Conservation (phyloP, 139 green algal genomes). For the Chlamydomonas schloesseri region DNA sequence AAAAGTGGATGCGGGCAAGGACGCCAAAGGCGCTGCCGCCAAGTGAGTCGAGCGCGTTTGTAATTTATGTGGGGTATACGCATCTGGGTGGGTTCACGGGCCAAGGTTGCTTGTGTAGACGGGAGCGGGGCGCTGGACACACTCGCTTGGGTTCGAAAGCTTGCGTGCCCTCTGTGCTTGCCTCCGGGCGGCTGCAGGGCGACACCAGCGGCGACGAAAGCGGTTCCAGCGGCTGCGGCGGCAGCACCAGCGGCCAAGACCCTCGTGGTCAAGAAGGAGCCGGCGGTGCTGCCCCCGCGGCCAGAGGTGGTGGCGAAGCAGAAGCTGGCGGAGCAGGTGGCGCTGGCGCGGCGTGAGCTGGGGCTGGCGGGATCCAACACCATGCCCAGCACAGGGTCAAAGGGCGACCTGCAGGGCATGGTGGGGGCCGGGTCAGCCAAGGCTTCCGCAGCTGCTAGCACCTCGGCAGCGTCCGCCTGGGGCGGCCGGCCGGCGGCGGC, state of each 20-base stretch:
- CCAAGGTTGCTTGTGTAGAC: no score
- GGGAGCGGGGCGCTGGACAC: no score
- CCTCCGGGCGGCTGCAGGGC: background rate
- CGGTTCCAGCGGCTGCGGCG: background rate
- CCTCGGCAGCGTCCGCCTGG: conserved; percentile 16
- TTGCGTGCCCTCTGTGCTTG: no score
- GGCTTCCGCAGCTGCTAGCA: no score
- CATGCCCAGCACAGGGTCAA: background rate
- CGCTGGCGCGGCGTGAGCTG: conserved; percentile 54
- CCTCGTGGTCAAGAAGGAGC: conserved; percentile 25
- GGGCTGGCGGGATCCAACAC: conserved; percentile 19
- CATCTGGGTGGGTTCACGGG: background rate
- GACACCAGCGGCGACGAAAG: background rate
- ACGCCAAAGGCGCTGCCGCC: conserved; percentile 17
- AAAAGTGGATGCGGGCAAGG: conserved; percentile 26
- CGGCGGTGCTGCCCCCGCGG: conserved; percentile 2
- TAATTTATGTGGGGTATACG: background rate
- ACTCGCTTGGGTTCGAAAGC: no score
- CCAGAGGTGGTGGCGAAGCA: conserved; percentile 30
- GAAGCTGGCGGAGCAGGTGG: conserved; percentile 52
- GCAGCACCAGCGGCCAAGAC: background rate
- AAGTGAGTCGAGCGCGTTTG: conserved; percentile 12
- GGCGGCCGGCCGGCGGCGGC: conserved; percentile 22
- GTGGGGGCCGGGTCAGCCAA: background rate
- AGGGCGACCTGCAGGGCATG: conserved; percentile 17